Base-by-base conservation (phyloP, 192 early-diverging fungal species). In the Lobulomyces angularis region DNA sequence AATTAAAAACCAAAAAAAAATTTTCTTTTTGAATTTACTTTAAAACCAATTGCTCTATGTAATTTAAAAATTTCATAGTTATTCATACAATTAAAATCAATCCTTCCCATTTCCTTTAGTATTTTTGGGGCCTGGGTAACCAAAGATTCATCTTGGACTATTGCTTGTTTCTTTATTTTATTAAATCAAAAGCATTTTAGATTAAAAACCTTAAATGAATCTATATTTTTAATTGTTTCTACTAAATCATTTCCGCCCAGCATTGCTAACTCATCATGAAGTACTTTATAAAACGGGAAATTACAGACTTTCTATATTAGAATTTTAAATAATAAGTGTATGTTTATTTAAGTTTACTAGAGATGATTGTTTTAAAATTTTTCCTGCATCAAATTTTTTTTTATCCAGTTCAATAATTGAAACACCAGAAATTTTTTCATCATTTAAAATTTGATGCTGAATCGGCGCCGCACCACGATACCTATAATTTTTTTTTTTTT, bases 391-490 rank as follows among this genome's bases (percentile, higher is more conserved):
- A 51, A 86, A 87, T n/a, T 62, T 53, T 22, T 63, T 62, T 1
- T 69, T 68, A 48, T 88, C 72, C 35, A 96, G 45, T 45, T 90
- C 81, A 45, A 90, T 88, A 20, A 96, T 82, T 5, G 88, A 82
- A 5, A 90, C 78, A 0, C 91, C 91, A 0, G 84, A 75, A 30
- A 58, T 54, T 8, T 41, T 39, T 33, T 88, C 91, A 20, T 73
- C 69, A 40, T 86, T 76, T 33, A 91, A 27, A 22, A 96, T 81
- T 0, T 89, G 62, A 14, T 84, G 64, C 45, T 96, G 85, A 33
- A 96, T 69, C 7, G 91, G 91, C 8, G 91, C 76, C 9, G 91
- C 80, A 12, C 91, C 91, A n/a, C 91, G 77, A 54, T 90, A 78
- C 48, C 64, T 66, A 20, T 1, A 31, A 7, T 2, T 8, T 11